A percentile compares a stretch with the other conserved stretches of the same genome.
These are phyloP conservation scores for Solanum etuberosum DNA, from an alignment of 257 asterid species.

Conservation along the genomic window DNA sequence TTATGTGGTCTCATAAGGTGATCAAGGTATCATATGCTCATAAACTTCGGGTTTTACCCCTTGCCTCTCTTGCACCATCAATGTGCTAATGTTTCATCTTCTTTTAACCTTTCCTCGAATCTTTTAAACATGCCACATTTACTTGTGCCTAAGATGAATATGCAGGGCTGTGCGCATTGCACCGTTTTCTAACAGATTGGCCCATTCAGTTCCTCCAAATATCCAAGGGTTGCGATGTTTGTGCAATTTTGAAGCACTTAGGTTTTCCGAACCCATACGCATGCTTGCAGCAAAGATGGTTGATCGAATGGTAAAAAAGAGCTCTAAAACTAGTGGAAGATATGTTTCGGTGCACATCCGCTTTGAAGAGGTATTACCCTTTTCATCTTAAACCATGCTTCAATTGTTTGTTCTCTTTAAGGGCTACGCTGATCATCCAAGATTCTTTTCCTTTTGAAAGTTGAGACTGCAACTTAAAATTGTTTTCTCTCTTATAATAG, in stretches of 20 bases:
- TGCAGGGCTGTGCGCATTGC: slow-evolving; percentile 98
- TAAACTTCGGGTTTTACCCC: neutral
- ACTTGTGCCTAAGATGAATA: slow-evolving; percentile 6
- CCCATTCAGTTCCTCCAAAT: slow-evolving; percentile 82
- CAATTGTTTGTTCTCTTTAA: neutral
- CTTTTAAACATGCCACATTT: neutral
- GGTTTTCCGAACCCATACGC: slow-evolving; percentile 90
- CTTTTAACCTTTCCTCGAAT: neutral
- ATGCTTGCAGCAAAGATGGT: slow-evolving; percentile 97
- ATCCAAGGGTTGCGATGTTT: slow-evolving; percentile 86
- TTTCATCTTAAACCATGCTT: neutral
- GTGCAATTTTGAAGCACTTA: slow-evolving; percentile 91
- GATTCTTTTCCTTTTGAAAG: neutral
- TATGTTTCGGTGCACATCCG: slow-evolving; percentile 93
- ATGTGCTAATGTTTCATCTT: neutral
- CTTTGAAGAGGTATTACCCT: slow-evolving; percentile 73
- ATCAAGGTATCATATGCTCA: neutral
- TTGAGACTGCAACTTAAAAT: neutral
- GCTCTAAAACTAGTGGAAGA: slow-evolving; percentile 64
- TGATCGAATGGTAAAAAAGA: slow-evolving; percentile 77
- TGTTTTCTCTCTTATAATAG: slow-evolving; percentile 25
- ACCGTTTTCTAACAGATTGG: slow-evolving; percentile 97
- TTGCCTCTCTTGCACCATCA: neutral
- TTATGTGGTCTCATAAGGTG: neutral
- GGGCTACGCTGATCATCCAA: neutral